These are phyloP conservation scores for Xylogone sp. DNA, from an alignment of 2,329 filamentous ascomycete genomes.

Conservation along the genomic window DNA sequence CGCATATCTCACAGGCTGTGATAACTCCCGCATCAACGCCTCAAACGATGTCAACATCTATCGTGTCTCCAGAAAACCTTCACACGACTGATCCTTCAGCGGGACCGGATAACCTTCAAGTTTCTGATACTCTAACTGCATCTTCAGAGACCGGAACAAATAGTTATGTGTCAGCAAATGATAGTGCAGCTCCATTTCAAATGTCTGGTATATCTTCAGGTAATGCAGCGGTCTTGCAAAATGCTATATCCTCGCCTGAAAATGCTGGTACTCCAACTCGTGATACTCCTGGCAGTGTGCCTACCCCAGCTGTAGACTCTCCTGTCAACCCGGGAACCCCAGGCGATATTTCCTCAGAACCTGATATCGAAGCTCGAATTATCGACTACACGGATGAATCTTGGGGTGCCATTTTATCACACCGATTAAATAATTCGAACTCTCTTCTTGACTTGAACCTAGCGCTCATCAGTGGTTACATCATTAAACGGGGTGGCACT, in stretches of 20 bases:
- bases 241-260: neutral
- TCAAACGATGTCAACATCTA: slow-evolving; percentile 40
- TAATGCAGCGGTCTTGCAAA: neutral
- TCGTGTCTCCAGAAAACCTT: slow-evolving; percentile 57
- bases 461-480: slow-evolving; percentile 60
- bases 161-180: neutral
- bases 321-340: slow-evolving; percentile 26
- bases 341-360: slow-evolving; percentile 41
- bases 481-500: slow-evolving; percentile 59
- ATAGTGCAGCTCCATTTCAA: neutral
- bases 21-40: slow-evolving; percentile 68
- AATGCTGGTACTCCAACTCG: neutral
- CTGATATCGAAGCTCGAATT: slow-evolving; percentile 64
- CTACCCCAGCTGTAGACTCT: slow-evolving; percentile 19
- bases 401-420: slow-evolving; percentile 69
- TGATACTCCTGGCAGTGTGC: slow-evolving; percentile 32
- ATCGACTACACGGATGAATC: slow-evolving; percentile 71
- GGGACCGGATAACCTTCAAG: slow-evolving; percentile 15
- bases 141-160: neutral
- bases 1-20: slow-evolving; percentile 34
- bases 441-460: slow-evolving; percentile 52
- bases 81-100: neutral
- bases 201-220: neutral
- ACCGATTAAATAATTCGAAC: slow-evolving; percentile 58
- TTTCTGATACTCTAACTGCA: slow-evolving; percentile 9